Base-by-base conservation (phyloP, 805 yeast genomes). In the Tetrapisispora arboricola region DNA sequence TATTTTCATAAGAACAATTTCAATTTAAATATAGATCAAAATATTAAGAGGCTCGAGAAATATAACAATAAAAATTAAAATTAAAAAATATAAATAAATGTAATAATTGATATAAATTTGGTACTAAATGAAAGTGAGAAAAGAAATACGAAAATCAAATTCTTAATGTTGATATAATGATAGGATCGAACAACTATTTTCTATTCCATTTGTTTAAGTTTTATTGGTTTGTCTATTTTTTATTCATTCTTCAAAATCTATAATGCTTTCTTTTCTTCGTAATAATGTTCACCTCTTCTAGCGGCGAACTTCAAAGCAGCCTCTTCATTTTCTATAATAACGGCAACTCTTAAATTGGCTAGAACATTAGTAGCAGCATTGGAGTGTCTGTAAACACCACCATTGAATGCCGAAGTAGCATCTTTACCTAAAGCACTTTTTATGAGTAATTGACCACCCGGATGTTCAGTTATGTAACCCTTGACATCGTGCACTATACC, bases 281-380 rank as follows among this genome's bases (percentile, higher is more conserved):
- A 55, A 33, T 50, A 48, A 25, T 44, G 45, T 47, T 61, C 64
- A 46, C 65, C 65, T 49, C 64, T 59, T 50, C 57, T 57, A 19
- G 58, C 53, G 17, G 63, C 65, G 41, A 61, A 60, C 34, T 49
- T 77, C 50, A 76, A 67, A 38, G 68, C 68, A 38, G 68, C 66
- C 32, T 78, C 84, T 49, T 73, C 75, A 38, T 78, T 70, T 47
- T 80, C 88, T 60, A 78, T 72, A 45, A 83, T 73, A 32, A 84
- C 81, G 20, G 90, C 92, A 15, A 84, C 78, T 70, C 94, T 78
- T 84, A 82, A 75, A 13, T 82, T 77, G 16, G 90, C 86, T 61
- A 84, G 71, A 56, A 83, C 65, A 61, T 84, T 84, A 61, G 81
- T 87, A 18, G 92, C 94, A 46, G 94, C 92, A 53, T 83, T 84